Percentiles rank a stretch among this genome's conserved stretches.
Evolutionary conservation across 768 basidiomycete genomes (phyloP).

Genomic region (Naganishia friedmannii): DNA sequence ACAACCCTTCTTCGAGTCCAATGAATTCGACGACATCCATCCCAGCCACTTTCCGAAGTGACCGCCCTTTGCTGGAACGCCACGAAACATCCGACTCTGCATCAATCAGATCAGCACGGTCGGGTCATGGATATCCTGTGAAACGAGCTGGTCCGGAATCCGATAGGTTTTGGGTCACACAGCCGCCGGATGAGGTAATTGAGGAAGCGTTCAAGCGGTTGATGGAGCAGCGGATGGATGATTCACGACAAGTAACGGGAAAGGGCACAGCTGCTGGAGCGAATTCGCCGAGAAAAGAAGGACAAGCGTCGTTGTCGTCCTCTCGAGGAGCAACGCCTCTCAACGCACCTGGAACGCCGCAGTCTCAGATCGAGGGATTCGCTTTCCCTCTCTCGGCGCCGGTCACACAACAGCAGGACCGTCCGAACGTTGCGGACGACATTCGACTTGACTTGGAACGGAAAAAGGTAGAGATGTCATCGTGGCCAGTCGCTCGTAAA

Average conservation of each 20-base stretch:
- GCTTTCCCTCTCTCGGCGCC: background rate
- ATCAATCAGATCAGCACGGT: constrained; percentile 34
- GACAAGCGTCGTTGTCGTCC: constrained; percentile 22
- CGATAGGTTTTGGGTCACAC: constrained; percentile 18
- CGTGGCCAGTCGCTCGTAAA: constrained; percentile 55
- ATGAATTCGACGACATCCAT: constrained; percentile 6
- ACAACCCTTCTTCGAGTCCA: background rate
- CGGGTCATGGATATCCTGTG: constrained; percentile 14
- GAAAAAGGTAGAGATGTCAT: constrained; percentile 20
- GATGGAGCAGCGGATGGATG: constrained; percentile 62
- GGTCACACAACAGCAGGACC: constrained; percentile 10
- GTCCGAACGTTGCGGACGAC: constrained; percentile 59
- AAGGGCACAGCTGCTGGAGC: background rate
- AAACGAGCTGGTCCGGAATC: constrained; percentile 15
- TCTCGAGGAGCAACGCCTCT: constrained; percentile 25
- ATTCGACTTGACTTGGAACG: constrained; percentile 11
- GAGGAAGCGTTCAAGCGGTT: constrained; percentile 76
- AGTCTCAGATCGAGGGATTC: constrained; percentile 6
- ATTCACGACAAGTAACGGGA: constrained; percentile 44
- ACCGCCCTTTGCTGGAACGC: constrained; percentile 9
- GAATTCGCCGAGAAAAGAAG: constrained; percentile 37
- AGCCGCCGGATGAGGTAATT: constrained; percentile 65
- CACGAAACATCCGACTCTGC: constrained; percentile 26
- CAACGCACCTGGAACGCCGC: constrained; percentile 30
- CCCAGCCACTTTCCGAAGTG: constrained; percentile 14